Evolutionary conservation across 2,329 filamentous ascomycete species (phyloP), one percentile per base, ranked within the genome.

Genomic region (Fusarium devonianum): DNA sequence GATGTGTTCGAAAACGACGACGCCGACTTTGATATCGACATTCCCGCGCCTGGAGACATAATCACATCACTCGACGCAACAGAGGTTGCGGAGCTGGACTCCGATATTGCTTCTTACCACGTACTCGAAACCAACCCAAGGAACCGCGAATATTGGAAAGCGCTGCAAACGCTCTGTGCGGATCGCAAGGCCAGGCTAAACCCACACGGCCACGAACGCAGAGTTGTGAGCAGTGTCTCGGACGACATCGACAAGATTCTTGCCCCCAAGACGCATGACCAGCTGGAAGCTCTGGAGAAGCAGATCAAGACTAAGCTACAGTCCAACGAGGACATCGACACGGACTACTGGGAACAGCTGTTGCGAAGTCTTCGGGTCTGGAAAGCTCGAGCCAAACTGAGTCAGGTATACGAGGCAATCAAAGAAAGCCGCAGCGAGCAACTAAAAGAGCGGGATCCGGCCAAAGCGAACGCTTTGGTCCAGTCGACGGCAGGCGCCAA

Each of bases 341-440:
- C 89, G 3, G 94, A 99, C 73, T 99, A 97, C 71, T 99, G 94
- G 94, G 91, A 96, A 68, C 90, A 96, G 68, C 78, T 99, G 12
- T 78, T 99, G 53, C 86, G 87, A 60, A 95, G 87, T 67, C 76
- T 99, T 56, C 79, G 89, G 6, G 85, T 96, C 1, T 97, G 90
- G 86, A 97, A 97, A 75, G 91, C 94, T 23, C 92, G 90, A 70
- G 91, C 92, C 2, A 91, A 88, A 69, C 75, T 99, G 42, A 86
- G 85, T 60, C 86, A 84, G 54, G 86, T 97, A 12, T 92, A 87
- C 59, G 85, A 90, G 58, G 84, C 84, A 10, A 89, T 97, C 54
- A 81, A 88, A 55, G 83, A 85, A 47, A 86, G 83, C 60, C 84
- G 90, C 22, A 75, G 89, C 38, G 80, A 86, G 34, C 78, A 82